These are phyloP conservation scores for Puccinia horiana DNA, from an alignment of 1,284 basidiomycete genomes.

Conservation along the genomic window DNA sequence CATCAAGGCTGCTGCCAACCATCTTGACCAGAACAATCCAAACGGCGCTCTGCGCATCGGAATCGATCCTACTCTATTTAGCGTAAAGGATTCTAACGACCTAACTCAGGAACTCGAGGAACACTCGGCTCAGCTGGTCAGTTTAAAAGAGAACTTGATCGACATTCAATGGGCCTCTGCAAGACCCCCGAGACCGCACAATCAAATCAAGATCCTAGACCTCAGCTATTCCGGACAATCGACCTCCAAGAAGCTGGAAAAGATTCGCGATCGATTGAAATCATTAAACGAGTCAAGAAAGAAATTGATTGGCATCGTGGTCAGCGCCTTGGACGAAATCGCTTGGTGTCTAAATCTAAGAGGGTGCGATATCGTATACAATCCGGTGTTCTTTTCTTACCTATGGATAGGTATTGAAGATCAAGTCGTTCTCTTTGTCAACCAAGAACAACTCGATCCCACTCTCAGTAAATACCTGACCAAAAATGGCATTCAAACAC, in stretches of 20 bases:
- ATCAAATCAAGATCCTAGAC: slow-evolving; percentile 71
- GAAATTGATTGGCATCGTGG: slow-evolving; percentile 70
- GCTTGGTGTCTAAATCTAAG: slow-evolving; percentile 86
- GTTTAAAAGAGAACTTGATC: slow-evolving; percentile 72
- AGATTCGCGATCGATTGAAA: slow-evolving; percentile 61
- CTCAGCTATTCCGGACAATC: slow-evolving; percentile 72
- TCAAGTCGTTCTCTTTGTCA: slow-evolving; percentile 27
- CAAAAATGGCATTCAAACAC: slow-evolving; percentile 5
- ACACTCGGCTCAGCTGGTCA: slow-evolving; percentile 67
- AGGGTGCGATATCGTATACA: slow-evolving; percentile 83
- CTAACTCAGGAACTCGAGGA: slow-evolving; percentile 65
- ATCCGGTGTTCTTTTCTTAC: slow-evolving; percentile 86
- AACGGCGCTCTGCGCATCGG: slow-evolving; percentile 52
- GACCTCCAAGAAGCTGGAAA: slow-evolving; percentile 69
- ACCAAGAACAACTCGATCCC: not conserved
- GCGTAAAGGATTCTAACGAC: slow-evolving; percentile 56
- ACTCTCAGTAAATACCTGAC: not conserved
- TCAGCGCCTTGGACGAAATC: slow-evolving; percentile 68
- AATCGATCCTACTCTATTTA: slow-evolving; percentile 55
- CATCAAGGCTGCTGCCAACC: slow-evolving; percentile 68
- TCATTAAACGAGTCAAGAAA: slow-evolving; percentile 65
- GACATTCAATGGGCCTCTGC: slow-evolving; percentile 76
- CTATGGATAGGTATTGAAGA: slow-evolving; percentile 60
- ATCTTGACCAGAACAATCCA: slow-evolving; percentile 66
- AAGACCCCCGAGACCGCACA: slow-evolving; percentile 71